Base-by-base conservation (phyloP, 768 basidiomycete species). In the Trametes maxima region DNA sequence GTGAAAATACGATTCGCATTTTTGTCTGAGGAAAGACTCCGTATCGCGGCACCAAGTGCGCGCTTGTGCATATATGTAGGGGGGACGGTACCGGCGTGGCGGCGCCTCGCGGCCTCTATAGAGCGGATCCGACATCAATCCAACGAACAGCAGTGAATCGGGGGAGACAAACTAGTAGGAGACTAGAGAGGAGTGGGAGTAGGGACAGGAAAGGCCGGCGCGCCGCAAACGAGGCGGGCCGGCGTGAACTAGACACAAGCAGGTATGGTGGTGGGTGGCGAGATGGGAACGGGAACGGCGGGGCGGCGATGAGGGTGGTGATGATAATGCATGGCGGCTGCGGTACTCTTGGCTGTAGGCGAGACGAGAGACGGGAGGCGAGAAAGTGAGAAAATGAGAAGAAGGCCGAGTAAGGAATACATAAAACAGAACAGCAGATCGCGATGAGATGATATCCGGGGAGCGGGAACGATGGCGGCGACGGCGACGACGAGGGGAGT, bases 361-460 rank as follows among this genome's bases (percentile, higher is more conserved):
- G 37, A 45, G 42, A 36, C 19, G 49, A 48, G 57, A 17, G 21
- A 21, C 39, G 46, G 42, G 43, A 52, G 36, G 35, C 47, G 48
- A 37, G 24, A 42, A 5, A 22, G 36, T 3, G 51, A 53, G 50
- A 39, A 19, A 22, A 22, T 46, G 51, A 53, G 21, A 49, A 49
- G 24, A 51, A 58, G 43, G 49, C 59, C 52, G 57, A 64, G 55
- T 21, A 57, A 46, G 25, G 48, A 40, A 43, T 59, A 63, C 60
- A 62, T 65, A 47, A 42, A 57, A 66, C 61, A 53, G 37, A 62
- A 57, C 49, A 62, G 54, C 56, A 64, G 59, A 60, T 60, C 48
- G 40, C 59, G 45, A 64, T 57, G 50, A 64, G 64, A 55, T 50
- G 51, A 54, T 42, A 50, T 58, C 46, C 58, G 47, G 48, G 35